Base-by-base conservation (phyloP, 192 early-diverging fungal species). In the Oehlia diaphana region DNA sequence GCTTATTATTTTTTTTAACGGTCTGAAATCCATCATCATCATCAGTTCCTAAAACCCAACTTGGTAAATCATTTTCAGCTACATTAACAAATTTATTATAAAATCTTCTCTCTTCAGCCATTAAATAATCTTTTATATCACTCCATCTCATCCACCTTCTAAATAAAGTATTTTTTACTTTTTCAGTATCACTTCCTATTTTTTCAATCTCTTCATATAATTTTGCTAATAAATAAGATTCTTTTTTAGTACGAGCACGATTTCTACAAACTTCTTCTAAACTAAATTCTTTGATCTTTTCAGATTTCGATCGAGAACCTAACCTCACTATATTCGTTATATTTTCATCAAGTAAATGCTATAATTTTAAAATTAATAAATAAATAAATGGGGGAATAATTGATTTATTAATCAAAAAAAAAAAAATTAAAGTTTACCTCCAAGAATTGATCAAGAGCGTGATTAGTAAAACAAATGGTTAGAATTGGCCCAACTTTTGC, bases 391-490 rank as follows among this genome's bases (percentile, higher is more conserved):
- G n/a, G n/a, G n/a, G n/a, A n/a, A n/a, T n/a, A n/a, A n/a, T n/a
- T n/a, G n/a, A n/a, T n/a, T n/a, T n/a, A n/a, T n/a, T n/a, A n/a
- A n/a, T n/a, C n/a, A n/a, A n/a, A n/a, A n/a, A n/a, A n/a, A n/a
- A n/a, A n/a, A n/a, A n/a, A 47, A 47, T 2, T 47, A 42, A 0
- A 42, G 8, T 47, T 47, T 58, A 58, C 50, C 50, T 58, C 50
- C 14, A 58, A 21, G 16, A 58, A 58, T 16, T 58, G 50, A 4
- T 58, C 50, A 16, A 58, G 50, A 19, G 50, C 50, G 14, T 58
- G 50, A 58, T 58, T 58, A 14, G 90, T 91, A 63, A 85, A 89
- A 47, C 86, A 86, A n/a, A 91, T 83, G 44, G 84, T 79, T 3
- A 91, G 80, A 62, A 90, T 84, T 2, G 87, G 90, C 62, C 77